Evolutionary conservation across 1,139 yeast species (phyloP).

Genomic region (Suhomyces bolitotheri): DNA sequence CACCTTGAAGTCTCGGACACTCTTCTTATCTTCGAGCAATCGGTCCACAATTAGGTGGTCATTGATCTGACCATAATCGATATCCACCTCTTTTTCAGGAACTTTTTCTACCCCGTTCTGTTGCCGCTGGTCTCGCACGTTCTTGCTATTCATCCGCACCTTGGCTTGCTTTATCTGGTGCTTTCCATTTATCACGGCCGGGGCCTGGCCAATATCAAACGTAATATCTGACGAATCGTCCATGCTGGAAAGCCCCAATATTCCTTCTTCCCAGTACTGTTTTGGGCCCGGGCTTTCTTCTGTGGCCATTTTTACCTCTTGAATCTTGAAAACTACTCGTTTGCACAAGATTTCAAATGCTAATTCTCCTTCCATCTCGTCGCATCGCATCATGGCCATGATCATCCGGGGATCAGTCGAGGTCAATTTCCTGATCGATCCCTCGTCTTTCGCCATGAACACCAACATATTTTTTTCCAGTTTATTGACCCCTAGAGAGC

Average conservation of each 20-base stretch:
- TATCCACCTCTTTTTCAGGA: conserved; percentile 12
- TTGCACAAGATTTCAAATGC: conserved; percentile 19
- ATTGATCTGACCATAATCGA: conserved; percentile 11
- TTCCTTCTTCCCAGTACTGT: conserved; percentile 8
- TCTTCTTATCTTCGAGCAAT: conserved; percentile 13
- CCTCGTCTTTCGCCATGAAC: conserved; percentile 14
- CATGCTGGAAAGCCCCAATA: conserved; percentile 1
- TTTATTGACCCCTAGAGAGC: conserved; percentile 7
- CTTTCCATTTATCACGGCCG: background rate
- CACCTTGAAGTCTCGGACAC: conserved; percentile 14
- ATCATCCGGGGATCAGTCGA: conserved; percentile 8
- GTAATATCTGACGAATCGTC: background rate
- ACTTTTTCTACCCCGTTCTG: conserved; percentile 3
- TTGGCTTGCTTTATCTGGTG: conserved; percentile 8
- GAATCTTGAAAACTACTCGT: conserved; percentile 17
- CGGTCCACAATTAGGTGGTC: conserved; percentile 12
- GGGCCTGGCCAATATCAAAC: background rate
- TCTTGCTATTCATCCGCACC: conserved; percentile 2
- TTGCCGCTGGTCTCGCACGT: conserved; percentile 2
- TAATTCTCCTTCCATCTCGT: conserved; percentile 18
- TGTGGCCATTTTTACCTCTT: conserved; percentile 11
- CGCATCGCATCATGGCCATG: conserved; percentile 16
- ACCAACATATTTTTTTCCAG: conserved; percentile 13
- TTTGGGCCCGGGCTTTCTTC: background rate
- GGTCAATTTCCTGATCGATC: conserved; percentile 4